Base-by-base conservation (phyloP, 75 land plant species). In the Ceratopteris richardii region DNA sequence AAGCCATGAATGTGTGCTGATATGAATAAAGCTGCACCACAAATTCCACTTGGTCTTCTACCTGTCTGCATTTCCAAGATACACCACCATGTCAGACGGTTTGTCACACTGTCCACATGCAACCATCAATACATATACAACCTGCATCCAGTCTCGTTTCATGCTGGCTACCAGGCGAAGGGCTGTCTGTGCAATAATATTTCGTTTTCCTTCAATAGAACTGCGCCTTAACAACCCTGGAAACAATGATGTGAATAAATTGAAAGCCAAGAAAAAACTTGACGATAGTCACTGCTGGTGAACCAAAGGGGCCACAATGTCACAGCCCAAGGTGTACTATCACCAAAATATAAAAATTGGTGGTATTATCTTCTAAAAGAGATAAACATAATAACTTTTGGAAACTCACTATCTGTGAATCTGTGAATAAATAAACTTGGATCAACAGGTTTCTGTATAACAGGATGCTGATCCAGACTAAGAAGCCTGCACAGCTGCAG, bases 81-180 rank as follows among this genome's bases (percentile, higher is more conserved):
- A 56, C 17, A 29, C 36, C 47, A 41, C 62, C 37, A 9, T 4
- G 9, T 33, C 9, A 33, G 37, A 33, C n/a, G n/a, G n/a, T n/a
- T n/a, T 33, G 37, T 33, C 37, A 33, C 37, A 33, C 9, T 33
- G 3, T 9, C 9, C 37, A 33, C 37, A 33, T 4, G 37, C 37
- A 33, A 33, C 37, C 51, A 14, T 21, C 2, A 22, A 29, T 1
- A 27, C 2, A 28, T 53, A 44, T 29, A 10, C 29, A 48, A 83
- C 98, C 95, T 82, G 87, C 79, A 94, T 83, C 98, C 98, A 94
- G 67, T 94, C 87, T 16, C 96, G 73, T 57, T 94, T 94, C 98
- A 94, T 94, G 65, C 98, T 94, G 14, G 96, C 87, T 50, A 94
- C 52, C 55, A 94, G 78, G 51, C 78, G 73, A 41, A 86, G 36